Conservation (phyloP, 768 basidiomycete species). For the Lyophyllum shimeji region DNA sequence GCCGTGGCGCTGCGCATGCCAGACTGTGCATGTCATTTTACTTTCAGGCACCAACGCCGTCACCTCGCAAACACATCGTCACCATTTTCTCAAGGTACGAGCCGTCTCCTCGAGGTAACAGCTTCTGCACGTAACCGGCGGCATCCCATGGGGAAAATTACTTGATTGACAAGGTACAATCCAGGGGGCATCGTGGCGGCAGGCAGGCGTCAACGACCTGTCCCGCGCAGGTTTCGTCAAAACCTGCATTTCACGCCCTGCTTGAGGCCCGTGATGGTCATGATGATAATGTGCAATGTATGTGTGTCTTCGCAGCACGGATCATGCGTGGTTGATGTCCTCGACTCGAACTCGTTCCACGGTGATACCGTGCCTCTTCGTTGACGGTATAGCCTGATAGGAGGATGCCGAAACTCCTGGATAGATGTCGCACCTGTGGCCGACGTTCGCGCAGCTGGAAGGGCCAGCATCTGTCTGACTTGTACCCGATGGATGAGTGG, state of each 20-base stretch:
- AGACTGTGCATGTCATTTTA: neutral
- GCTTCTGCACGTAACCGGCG: neutral
- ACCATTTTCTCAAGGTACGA: neutral
- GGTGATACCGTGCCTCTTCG: neutral
- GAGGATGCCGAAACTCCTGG: conserved; percentile 1
- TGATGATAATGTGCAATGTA: neutral
- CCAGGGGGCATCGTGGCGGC: neutral
- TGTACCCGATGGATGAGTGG: neutral
- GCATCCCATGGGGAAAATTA: neutral
- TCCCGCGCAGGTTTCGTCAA: neutral
- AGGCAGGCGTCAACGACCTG: neutral
- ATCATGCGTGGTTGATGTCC: neutral
- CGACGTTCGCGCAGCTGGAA: neutral
- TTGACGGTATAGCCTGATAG: neutral
- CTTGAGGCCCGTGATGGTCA: too few species aligned
- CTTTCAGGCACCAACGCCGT: neutral
- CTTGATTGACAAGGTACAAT: neutral
- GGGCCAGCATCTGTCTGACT: neutral
- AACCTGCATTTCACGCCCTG: neutral
- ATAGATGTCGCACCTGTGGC: neutral
- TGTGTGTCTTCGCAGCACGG: neutral
- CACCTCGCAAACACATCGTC: neutral
- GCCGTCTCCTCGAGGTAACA: too few species aligned
- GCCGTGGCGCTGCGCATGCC: neutral
- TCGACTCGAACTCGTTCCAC: conserved; percentile 1